Evolutionary conservation across 2,329 filamentous ascomycete species (phyloP), one percentile per base, ranked within the genome.

Genomic region (Colletotrichum musicola): DNA sequence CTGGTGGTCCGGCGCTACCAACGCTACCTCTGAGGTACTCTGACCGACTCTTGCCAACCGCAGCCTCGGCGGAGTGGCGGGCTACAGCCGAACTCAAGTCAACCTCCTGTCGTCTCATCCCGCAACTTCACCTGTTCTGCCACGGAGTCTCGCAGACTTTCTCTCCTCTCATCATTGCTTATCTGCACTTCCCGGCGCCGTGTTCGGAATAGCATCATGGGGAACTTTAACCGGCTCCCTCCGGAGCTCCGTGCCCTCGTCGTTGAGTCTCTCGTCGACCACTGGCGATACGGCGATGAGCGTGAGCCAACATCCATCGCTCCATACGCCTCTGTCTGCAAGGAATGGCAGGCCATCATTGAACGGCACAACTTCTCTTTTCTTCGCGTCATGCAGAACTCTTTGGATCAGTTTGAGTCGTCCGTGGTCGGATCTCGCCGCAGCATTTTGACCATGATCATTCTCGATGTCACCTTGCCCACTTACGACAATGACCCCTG

Each of bases 341-440:
- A 59, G 53, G 72, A 75, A 20, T 77, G 75, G 75, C 73, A 75
- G 13, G 71, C 67, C 13, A 64, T 71, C 44, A 60, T 76, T 35
- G 75, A 77, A 61, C 68, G 70, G 44, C 62, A 67, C 62, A 75
- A 70, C 64, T 76, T 77, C 59, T 42, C 58, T 10, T 54, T 58
- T 14, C 64, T 77, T 18, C 61, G 64, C 6, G 61, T 77, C 30
- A 68, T 69, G 25, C 66, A 63, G 20, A 47, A 27, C 7, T 65
- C 72, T 27, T 56, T 75, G 44, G 7, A 51, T 50, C 61, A 72
- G 5, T 74, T 77, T 55, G 73, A 73, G 20, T 59, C 62, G 16
- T 53, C 69, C 44, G 62, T 77, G 46, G 62, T 62, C 10, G 69
- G 71, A 55, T 70, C 66, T 47, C 71, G 72, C 1, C 73, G 74